Evolutionary conservation across 2,329 filamentous ascomycete species (phyloP), one percentile per base, ranked within the genome.

Genomic region (Clonostachys rhizophaga): DNA sequence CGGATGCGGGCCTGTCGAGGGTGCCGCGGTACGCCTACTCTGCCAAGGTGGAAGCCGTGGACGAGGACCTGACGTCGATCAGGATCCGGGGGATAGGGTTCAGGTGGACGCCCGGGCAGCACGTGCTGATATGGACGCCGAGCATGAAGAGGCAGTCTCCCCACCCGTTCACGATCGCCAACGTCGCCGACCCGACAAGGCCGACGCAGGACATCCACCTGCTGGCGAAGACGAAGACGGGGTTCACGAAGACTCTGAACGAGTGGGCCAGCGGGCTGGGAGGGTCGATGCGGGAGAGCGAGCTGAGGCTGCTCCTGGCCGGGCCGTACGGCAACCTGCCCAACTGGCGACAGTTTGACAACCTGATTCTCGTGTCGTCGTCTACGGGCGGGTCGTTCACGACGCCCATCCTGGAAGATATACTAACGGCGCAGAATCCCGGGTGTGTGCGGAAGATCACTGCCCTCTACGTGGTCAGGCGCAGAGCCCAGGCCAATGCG

Each of bases 31-130:
- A 55, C 11, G 55, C 54, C 4, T 34, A 56, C 17, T 49, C 59
- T 5, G 55, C 57, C 3, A 44, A 47, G 3, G 40, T 52, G 7
- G 81, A 89, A 60, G 71, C 83, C 6, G 74, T 91, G 67, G 81
- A 85, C 0, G 84, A 84, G 51, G 85, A 90, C 41, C 79, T 80
- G 24, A 80, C 81, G 56, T 79, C 86, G 47, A 84, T 91, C 52
- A 90, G 84, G 2, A 69, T 91, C 17, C 53, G 46, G 13, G 56
- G 56, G 5, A 47, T 52, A 10, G 50, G 50, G 1, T 59, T 59
- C 5, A 48, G 14, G 1, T 60, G 58, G 58, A 47, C 18, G 5
- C 55, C 58, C 0, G 58, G 58, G 10, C 58, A 60, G 40, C 58
- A 60, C 41, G 48, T 60, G 7, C 47, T 60, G 7, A 43, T 60